Percentiles rank a stretch among this genome's conserved stretches.
phyloP scores from a whole-genome alignment of 2,329 filamentous ascomycete genomes.

The Sporothrix variecibatus region DNA sequence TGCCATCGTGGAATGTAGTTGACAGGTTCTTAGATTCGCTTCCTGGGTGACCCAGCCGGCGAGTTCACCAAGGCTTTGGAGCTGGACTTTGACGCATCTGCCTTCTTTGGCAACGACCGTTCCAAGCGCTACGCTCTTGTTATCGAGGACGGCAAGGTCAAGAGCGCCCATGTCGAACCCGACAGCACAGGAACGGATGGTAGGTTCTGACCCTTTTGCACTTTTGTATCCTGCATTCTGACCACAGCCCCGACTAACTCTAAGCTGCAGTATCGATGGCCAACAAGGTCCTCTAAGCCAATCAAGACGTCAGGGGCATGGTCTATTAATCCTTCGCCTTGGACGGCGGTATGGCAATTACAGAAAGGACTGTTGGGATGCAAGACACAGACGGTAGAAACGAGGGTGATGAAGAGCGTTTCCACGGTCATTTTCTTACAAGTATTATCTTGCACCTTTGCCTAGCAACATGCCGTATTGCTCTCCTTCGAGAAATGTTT shows the following conservation, averaged over 20 bases:
- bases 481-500: background rate
- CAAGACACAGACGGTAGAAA: background rate
- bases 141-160: constrained; percentile 82
- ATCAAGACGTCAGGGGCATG: background rate
- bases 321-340: background rate
- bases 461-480: background rate
- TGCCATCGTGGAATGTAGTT: background rate
- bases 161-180: constrained; percentile 78
- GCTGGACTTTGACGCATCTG: constrained; percentile 74
- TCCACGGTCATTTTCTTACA: no score
- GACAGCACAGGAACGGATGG: constrained; percentile 77
- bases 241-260: background rate
- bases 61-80: constrained; percentile 83
- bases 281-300: constrained; percentile 47
- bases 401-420: background rate
- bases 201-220: constrained; percentile 13
- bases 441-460: background rate
- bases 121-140: constrained; percentile 88
- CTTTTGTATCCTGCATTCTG: background rate
- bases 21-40: constrained; percentile 67
- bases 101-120: constrained; percentile 79
- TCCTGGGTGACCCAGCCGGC: constrained; percentile 78
- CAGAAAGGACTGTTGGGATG: background rate
- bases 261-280: constrained; percentile 50
- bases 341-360: background rate